Base-by-base conservation (phyloP, 2,329 filamentous ascomycete genomes). In the Penicillium sp. region DNA sequence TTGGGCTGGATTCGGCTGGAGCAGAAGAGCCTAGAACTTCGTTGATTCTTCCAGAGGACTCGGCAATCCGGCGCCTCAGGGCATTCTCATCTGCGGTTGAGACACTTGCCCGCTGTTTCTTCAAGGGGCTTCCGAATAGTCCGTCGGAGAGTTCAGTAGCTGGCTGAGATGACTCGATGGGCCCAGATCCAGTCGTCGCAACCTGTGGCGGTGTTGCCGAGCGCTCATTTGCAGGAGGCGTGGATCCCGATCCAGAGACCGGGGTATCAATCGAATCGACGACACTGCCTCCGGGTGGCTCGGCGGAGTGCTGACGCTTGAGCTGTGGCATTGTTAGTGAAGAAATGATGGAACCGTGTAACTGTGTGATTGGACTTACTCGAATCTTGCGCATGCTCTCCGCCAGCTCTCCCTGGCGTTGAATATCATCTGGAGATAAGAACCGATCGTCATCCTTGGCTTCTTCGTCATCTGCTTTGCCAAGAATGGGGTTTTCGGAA, bases 321-420 rank as follows among this genome's bases (percentile, higher is more conserved):
- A 87, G 78, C 84, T 87, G 60, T 57, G 42, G 26, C 34, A 48
- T 50, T 35, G 44, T 59, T 56, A 69, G 55, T 44, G 45, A 23
- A 40, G 16, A 18, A 8, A 11, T n/a, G n/a, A n/a, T n/a, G n/a
- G 13, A 41, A 10, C 5, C 4, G 41, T 16, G 14, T 16, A 36
- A 14, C 26, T 4, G n/a, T 11, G 3, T 2, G 10, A 6, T 38
- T 41, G 23, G 9, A 69, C 78, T 61, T 71, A 86, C 84, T 76
- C 84, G 85, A 68, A 87, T 87, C 71, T 86, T 85, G 56, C 84
- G 78, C 51, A 87, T 79, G 46, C 84, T 84, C 62, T 87, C 84
- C 7, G 82, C 81, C 32, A 87, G 76, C 67, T 86, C 83, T 29
- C 81, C 82, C 64, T 85, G 81, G 56, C 79, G 78, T 60, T 75